Evolutionary conservation across 2,329 filamentous ascomycete genomes (phyloP), one percentile per base, ranked within the genome.

Genomic region (Cercospora sesami): DNA sequence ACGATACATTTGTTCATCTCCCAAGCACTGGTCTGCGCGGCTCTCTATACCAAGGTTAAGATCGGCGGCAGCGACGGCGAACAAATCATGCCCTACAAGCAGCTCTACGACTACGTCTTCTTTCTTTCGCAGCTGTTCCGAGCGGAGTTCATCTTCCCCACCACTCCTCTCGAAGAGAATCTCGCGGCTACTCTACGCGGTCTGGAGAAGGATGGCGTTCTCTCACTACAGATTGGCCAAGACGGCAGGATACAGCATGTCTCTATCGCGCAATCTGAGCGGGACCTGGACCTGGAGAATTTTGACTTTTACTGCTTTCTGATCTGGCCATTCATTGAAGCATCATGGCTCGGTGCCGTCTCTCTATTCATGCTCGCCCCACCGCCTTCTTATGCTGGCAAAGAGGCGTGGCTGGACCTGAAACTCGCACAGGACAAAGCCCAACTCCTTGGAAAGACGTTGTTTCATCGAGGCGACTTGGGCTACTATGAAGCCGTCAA

Each of bases 281-380:
- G 94, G 18, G 84, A 86, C 31, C 89, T 86, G 6, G 95, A 95
- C 1, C 85, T 94, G 42, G 95, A 99, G 79, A 98, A 97, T 75
- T 99, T 91, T 75, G 95, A 99, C 77, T 99, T 99, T 80, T 98
- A 98, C 81, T 98, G 94, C 81, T 99, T 98, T 84, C 82, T 99
- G 21, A 93, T 99, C 71, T 99, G 95, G 95, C 95, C 95, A 0
- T 99, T 99, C 74, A 94, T 98, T 72, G 95, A 99, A 80, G 91
- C 94, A 0, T 90, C 87, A 63, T 99, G 95, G 95, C 86, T 99
- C 1, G 94, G 93, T 10, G 91, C 93, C 0, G 90, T 98, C 0
- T 93, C 91, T 0, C 83, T 98, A 0, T 90, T 97, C 83, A 94
- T 94, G 55, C 85, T 98, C 14, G 90, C 92, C 0, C 93, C 94